Percentiles rank a stretch among this genome's conserved stretches.
Evolutionary conservation across 768 basidiomycete genomes (phyloP).

Genomic region (Saitozyma podzolica): DNA sequence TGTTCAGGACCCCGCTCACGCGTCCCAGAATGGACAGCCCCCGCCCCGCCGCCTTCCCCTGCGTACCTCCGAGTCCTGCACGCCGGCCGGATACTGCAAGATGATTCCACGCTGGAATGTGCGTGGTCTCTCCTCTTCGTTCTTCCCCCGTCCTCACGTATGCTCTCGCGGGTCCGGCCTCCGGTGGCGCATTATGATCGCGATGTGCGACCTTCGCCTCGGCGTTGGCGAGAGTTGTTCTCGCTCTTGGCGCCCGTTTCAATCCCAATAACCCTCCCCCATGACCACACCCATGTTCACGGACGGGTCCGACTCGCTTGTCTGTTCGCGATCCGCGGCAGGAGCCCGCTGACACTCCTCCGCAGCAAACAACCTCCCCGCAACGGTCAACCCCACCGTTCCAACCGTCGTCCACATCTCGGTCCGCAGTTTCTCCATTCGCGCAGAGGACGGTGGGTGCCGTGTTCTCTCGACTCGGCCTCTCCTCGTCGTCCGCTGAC

Average conservation of each 20-base stretch:
- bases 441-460: conserved; percentile 42
- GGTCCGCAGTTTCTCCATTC: conserved; percentile 45
- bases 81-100: conserved; percentile 42
- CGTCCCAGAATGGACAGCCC: conserved; percentile 32
- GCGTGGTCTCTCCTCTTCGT: conserved; percentile 7
- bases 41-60: conserved; percentile 43
- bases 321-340: neutral
- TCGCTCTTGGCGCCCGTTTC: neutral
- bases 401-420: conserved; percentile 49
- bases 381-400: conserved; percentile 18
- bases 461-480: neutral
- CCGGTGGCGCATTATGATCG: too few relatives aligned
- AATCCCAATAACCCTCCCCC: neutral
- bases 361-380: conserved; percentile 42
- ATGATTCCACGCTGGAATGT: conserved; percentile 45
- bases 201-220: too few relatives aligned
- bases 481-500: conserved; percentile 2
- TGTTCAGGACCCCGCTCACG: neutral
- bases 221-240: too few relatives aligned
- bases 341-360: neutral
- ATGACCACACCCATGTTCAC: neutral
- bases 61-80: conserved; percentile 37
- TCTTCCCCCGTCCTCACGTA: neutral
- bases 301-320: too few relatives aligned
- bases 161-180: neutral